Evolutionary conservation across 1,284 basidiomycete genomes (phyloP).

Genomic region (Sparassis latifolia): DNA sequence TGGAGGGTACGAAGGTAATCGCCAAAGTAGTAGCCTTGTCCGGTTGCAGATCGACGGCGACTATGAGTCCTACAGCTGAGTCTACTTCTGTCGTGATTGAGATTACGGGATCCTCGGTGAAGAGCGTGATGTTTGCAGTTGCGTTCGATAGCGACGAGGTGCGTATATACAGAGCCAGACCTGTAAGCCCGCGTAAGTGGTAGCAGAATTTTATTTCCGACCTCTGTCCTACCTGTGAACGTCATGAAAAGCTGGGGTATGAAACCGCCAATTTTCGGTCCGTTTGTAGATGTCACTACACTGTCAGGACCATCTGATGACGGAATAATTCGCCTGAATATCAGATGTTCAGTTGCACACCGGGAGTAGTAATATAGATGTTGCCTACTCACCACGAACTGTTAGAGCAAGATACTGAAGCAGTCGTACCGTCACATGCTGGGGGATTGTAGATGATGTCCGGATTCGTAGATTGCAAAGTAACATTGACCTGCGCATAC

Average conservation of each 20-base stretch:
- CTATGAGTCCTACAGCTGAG: constrained; percentile 21
- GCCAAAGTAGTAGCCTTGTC: constrained; percentile 21
- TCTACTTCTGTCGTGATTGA: constrained; percentile 22
- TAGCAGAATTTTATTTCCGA: no score
- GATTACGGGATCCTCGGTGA: constrained; percentile 21
- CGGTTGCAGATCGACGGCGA: constrained; percentile 19
- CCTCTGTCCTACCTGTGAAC: constrained; percentile 16
- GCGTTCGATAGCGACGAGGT: constrained; percentile 23
- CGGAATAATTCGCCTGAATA: constrained; percentile 19
- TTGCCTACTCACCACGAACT: constrained; percentile 22
- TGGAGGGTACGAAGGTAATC: constrained; percentile 20
- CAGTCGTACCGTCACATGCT: constrained; percentile 18
- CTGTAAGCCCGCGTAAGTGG: constrained; percentile 2
- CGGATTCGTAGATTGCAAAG: constrained; percentile 22
- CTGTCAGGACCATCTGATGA: constrained; percentile 17
- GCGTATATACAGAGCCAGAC: constrained; percentile 16
- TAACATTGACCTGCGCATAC: constrained; percentile 15
- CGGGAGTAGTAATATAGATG: not conserved
- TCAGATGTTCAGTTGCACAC: not conserved
- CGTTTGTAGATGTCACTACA: constrained; percentile 23
- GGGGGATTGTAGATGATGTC: constrained; percentile 24
- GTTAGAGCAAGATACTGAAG: constrained; percentile 12
- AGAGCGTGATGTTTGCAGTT: constrained; percentile 23
- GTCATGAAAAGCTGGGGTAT: constrained; percentile 26
- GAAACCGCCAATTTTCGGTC: constrained; percentile 19